phyloP scores from a whole-genome alignment of 1,139 yeast genomes.

The Sugiyamaella neomexicana region DNA sequence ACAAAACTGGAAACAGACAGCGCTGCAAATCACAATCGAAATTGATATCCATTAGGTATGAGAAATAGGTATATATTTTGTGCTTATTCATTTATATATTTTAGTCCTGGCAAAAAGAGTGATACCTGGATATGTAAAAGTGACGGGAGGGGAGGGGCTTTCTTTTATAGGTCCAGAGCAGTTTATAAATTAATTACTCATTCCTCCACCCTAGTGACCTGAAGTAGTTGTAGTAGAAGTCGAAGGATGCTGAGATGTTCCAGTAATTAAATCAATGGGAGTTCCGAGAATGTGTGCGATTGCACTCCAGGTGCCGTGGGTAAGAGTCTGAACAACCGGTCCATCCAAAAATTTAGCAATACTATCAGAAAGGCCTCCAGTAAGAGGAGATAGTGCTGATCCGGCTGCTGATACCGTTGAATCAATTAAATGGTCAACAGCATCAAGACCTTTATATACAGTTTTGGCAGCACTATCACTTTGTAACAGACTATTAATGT shows the following conservation, averaged over 20 bases:
- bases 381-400: conserved; percentile 8
- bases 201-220: background rate
- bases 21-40: no score
- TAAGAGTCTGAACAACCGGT: conserved; percentile 24
- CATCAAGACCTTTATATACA: conserved; percentile 17
- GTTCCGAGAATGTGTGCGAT: conserved; percentile 19
- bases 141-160: no score
- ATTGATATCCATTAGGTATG: background rate
- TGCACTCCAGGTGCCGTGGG: conserved; percentile 21
- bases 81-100: background rate
- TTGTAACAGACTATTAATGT: conserved; percentile 12
- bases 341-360: conserved; percentile 21
- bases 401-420: conserved; percentile 16
- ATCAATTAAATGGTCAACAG: conserved; percentile 18
- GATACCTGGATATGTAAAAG: background rate
- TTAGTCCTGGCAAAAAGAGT: background rate
- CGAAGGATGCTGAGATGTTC: conserved; percentile 9
- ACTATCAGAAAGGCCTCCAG: conserved; percentile 15
- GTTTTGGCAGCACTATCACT: conserved; percentile 15
- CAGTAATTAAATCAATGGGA: conserved; percentile 18
- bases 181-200: background rate
- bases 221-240: background rate
- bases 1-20: no score
- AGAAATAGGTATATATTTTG: background rate
- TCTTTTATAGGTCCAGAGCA: no score